These are phyloP conservation scores for Arctium minus DNA, from an alignment of 129 eudicot genomes.

Conservation along the genomic window DNA sequence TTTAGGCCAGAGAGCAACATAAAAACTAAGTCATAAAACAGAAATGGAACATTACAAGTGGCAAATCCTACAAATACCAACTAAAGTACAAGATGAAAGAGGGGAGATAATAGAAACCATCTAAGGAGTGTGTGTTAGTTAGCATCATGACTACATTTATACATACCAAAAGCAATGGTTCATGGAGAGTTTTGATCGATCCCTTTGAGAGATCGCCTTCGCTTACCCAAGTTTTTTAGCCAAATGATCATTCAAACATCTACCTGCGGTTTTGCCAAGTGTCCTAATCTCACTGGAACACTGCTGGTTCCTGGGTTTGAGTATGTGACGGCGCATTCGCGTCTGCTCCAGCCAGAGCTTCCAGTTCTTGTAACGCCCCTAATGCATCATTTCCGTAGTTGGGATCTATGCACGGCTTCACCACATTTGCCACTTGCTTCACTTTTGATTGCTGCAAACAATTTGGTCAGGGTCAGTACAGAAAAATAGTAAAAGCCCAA, in stretches of 20 bases:
- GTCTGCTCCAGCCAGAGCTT: constrained; percentile 40
- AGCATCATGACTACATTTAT: constrained; percentile 24
- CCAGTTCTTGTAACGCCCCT: constrained; percentile 64
- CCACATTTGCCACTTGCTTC: constrained; percentile 37
- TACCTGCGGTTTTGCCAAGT: constrained; percentile 6
- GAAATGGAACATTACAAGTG: constrained; percentile 7
- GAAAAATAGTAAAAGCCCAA: neutral
- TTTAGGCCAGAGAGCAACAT: neutral
- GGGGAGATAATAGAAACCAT: constrained; percentile 6
- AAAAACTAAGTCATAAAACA: constrained; percentile 3
- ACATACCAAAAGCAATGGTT: constrained; percentile 19
- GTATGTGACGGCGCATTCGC: constrained; percentile 29
- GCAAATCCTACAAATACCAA: constrained; percentile 27
- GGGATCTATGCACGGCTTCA: constrained; percentile 48
- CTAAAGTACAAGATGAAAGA: neutral
- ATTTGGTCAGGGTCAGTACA: neutral
- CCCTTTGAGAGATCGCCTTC: constrained; percentile 10
- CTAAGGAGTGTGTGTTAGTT: constrained; percentile 17
- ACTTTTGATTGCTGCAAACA: constrained; percentile 61
- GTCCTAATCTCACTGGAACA: constrained; percentile 4
- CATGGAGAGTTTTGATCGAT: constrained; percentile 7
- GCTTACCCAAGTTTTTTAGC: constrained; percentile 19
- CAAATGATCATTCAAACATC: constrained; percentile 11
- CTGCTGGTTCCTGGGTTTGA: constrained; percentile 23
- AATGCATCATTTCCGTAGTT: constrained; percentile 39